Base-by-base conservation (phyloP, 768 basidiomycete genomes). In the Suillus spraguei region DNA sequence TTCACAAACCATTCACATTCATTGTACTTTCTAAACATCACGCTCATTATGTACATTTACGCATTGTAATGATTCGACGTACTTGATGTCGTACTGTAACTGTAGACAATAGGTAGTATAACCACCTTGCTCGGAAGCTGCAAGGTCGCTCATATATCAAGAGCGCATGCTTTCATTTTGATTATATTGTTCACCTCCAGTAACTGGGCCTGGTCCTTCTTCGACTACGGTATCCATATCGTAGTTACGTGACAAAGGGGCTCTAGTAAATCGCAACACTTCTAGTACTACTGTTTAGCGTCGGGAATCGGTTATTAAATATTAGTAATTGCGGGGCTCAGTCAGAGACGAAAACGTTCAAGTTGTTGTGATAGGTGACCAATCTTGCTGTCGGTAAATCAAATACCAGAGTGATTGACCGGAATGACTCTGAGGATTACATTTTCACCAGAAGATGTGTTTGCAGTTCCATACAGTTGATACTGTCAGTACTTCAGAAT, bases 41-140 rank as follows among this genome's bases (percentile, higher is more conserved):
- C 56, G 6, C 11, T 58, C 56, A 39, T 58, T 58, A 22, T 58
- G 56, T 58, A 58, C 39, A 58, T 41, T 41, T 58, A 28, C 56
- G 39, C 56, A 58, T 53, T 53, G 35, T 35, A 53, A 53, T 32
- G 39, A 41, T 39, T 17, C 28, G 17, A 58, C 55, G 38, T 11
- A 33, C 32, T 58, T 28, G 38, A 58, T 41, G 56, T 17, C 28
- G 28, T 28, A 28, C 28, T 28, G 28, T 17, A 5, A 24, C 22
- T 56, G 1, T 41, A 58, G 24, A 24, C 16, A 35, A 9, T 16
- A 36, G 36, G 8, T 24, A 44, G 22, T 10, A 41, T 11, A 13
- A 58, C 13, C 28, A 32, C 24, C 24, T 49, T 50, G 49, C 24
- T 47, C 24, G 44, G 44, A 49, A 46, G 44, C 4, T 52, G 50